Base-by-base conservation (phyloP, 179 eudicot genomes). In the Drosera spatulata region DNA sequence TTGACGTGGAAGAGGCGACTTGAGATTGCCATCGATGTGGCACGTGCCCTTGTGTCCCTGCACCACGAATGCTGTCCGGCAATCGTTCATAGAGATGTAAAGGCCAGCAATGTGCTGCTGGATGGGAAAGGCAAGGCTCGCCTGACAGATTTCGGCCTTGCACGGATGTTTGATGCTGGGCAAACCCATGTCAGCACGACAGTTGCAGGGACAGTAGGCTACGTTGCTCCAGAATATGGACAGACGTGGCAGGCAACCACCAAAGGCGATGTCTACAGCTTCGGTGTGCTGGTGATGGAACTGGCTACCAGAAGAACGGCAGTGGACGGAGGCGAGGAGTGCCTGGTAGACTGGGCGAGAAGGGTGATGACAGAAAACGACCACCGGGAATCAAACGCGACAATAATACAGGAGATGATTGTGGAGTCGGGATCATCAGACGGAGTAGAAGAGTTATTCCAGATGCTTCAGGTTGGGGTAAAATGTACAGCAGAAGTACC, bases 211-310 rank as follows among this genome's bases (percentile, higher is more conserved):
- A 90, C 99, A 0, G 79, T 91, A 4, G 99, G 99, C 7, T 94
- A 94, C 50, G 95, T 94, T 7, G 97, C 99, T 5, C 99, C 99
- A 0, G 99, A 90, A 56, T 94, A 94, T 41, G 75, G 97, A 10
- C 99, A 94, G 61, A 86, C 96, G 39, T 85, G 94, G 97, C 84
- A 85, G 45, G 99, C 99, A 44, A 94, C 99, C 2, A 94, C 99
- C 4, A 90, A 94, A 58, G 99, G 99, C 1, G 99, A 94, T 61
- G 97, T 94, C 5, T 94, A 94, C 55, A 94, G 99, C 80, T 94
- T 73, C 13, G 99, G 99, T 7, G 97, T 94, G 33, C 59, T 94
- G 49, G 75, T 73, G 15, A 85, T 94, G 97, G 99, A 94, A 77
- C 77, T 94, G 4, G 95, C 97, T 2, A 94, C 97, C 0, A 94